Evolutionary conservation across 1,139 yeast genomes (phyloP).

Genomic region (Yamadazyma songkhlaensis): DNA sequence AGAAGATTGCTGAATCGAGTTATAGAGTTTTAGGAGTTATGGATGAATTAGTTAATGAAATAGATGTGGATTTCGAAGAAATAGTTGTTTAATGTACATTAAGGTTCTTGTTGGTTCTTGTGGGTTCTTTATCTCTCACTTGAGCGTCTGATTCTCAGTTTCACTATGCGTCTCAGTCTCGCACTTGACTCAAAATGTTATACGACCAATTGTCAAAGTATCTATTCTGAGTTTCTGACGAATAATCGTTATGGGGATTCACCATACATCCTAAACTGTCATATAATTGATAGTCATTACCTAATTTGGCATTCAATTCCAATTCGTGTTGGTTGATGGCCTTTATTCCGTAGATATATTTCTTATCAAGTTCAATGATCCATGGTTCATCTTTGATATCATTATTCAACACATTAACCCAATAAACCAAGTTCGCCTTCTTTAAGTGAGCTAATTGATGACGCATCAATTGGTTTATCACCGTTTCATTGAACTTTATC

Average conservation of each 20-base stretch:
- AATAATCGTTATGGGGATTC: constrained; percentile 28
- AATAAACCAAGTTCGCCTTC: constrained; percentile 45
- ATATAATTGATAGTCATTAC: constrained; percentile 30
- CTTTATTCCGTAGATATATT: constrained; percentile 30
- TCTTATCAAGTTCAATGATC: constrained; percentile 45
- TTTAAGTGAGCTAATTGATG: constrained; percentile 53
- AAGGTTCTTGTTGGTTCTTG: not conserved
- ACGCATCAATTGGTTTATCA: constrained; percentile 48
- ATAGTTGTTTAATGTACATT: constrained; percentile 6
- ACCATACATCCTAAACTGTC: constrained; percentile 37
- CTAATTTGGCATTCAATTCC: constrained; percentile 31
- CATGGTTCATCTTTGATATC: constrained; percentile 55
- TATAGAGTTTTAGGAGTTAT: constrained; percentile 45
- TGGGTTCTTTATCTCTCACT: not conserved
- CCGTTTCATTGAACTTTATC: constrained; percentile 47
- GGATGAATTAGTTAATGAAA: constrained; percentile 37
- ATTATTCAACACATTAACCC: constrained; percentile 52
- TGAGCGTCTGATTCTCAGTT: no score
- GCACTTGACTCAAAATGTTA: constrained; percentile 8
- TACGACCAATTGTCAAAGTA: constrained; percentile 34
- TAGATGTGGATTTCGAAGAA: constrained; percentile 35
- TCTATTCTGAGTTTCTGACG: constrained; percentile 24
- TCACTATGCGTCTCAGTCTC: no score
- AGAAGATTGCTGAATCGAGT: constrained; percentile 39
- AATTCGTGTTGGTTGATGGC: constrained; percentile 19